phyloP scores from a whole-genome alignment of 2,329 filamentous ascomycete species.

The Xylaria sp. region DNA sequence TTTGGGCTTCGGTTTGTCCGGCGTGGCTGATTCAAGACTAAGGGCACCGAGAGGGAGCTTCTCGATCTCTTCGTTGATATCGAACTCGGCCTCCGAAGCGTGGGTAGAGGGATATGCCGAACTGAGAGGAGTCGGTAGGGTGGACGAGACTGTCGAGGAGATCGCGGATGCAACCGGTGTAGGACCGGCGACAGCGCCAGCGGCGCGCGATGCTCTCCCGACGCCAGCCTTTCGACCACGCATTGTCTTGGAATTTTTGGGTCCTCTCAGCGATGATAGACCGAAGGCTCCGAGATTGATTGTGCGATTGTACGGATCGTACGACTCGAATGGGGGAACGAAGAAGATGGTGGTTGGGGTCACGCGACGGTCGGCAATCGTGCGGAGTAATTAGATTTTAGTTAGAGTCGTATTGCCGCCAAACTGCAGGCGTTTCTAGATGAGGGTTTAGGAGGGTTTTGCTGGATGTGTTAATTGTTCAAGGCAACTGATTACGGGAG shows the following conservation, averaged over 20 bases:
- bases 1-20: constrained; percentile 45
- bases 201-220: constrained; percentile 49
- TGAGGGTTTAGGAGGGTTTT: constrained; percentile 15
- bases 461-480: constrained; percentile 28
- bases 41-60: constrained; percentile 56
- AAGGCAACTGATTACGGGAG: constrained; percentile 37
- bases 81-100: constrained; percentile 53
- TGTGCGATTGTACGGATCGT: constrained; percentile 11
- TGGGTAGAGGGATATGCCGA: constrained; percentile 53
- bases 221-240: constrained; percentile 42
- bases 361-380: constrained; percentile 33
- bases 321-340: constrained; percentile 14
- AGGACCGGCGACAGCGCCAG: constrained; percentile 40
- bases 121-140: constrained; percentile 50
- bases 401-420: constrained; percentile 19
- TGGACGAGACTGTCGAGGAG: constrained; percentile 45
- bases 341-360: constrained; percentile 22
- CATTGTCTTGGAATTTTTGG: constrained; percentile 35
- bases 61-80: constrained; percentile 53
- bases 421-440: constrained; percentile 19
- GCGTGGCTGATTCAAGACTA: constrained; percentile 52
- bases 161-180: constrained; percentile 40
- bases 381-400: constrained; percentile 29
- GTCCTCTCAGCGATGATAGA: constrained; percentile 3
- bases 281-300: constrained; percentile 13